Evolutionary conservation across 148 eudicot species (phyloP), one percentile per base, ranked within the genome.

Genomic region (Linanthus parryae): DNA sequence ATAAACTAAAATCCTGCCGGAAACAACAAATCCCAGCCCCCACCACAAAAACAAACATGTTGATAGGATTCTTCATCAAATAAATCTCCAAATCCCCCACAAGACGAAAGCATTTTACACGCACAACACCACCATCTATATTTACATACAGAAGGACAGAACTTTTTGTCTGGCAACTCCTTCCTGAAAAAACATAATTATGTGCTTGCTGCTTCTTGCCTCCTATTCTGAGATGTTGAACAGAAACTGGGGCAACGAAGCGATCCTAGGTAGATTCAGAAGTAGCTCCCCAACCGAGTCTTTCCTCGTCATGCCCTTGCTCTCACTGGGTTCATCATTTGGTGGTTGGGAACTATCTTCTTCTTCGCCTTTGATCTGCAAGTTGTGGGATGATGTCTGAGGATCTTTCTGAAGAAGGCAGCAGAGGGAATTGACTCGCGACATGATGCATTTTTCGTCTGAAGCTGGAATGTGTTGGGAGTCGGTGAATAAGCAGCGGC

Each of bases 271-370:
- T 44, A 90, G 97, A 62, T 76, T 72, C 3, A 80, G 81, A 59
- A 90, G 80, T 68, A 90, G 49, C 48, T 90, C 97, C 5, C 82
- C 92, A 22, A 90, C 76, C 0, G 97, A 90, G 48, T 90, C 97
- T 54, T 71, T 81, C 71, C 92, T 71, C 0, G 84, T 48, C 74
- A 90, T 78, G 16, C 40, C 67, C 20, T 54, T 59, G 9, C 26
- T 25, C 44, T 74, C 56, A 34, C 59, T 51, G 8, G 25, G 15
- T 36, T 68, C 62, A 8, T 56, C 48, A 17, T 50, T 48, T 8
- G 52, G 30, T 10, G 7, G 10, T 2, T n/a, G 21, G 30, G 36
- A 22, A 47, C 52, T 20, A 42, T 26, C 42, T 6, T 47, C 9
- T 11, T 56, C 73, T 14, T 64, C 69, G 16, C 47, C 55, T 46